phyloP scores from a whole-genome alignment of 1,284 basidiomycete genomes.

The Trametes polyzona region DNA sequence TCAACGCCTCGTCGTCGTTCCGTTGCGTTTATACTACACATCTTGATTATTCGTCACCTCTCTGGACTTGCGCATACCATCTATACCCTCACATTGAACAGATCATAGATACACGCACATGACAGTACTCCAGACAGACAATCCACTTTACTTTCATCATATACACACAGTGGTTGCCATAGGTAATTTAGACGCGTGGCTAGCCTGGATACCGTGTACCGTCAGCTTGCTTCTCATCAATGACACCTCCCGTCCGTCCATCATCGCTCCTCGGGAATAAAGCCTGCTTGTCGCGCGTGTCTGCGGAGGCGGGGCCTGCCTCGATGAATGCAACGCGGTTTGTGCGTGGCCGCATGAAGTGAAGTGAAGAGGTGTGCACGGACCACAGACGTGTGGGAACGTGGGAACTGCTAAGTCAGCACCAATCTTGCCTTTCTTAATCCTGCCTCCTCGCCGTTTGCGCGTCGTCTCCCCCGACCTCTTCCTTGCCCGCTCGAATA shows the following conservation, averaged over 20 bases:
- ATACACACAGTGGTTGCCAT: too few relatives aligned
- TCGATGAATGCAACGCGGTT: conserved; percentile 9
- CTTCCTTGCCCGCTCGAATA: conserved; percentile 33
- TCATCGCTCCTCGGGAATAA: neutral
- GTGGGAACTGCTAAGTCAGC: conserved; percentile 41
- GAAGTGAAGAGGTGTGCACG: conserved; percentile 23
- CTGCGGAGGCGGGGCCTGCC: neutral
- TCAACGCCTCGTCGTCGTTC: too few relatives aligned
- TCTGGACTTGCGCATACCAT: too few relatives aligned
- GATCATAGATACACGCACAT: too few relatives aligned
- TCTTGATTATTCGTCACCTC: too few relatives aligned
- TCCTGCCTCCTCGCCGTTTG: conserved; percentile 29
- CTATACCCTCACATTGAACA: too few relatives aligned
- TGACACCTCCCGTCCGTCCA: neutral
- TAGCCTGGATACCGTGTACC: too few relatives aligned
- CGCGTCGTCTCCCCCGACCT: conserved; percentile 39
- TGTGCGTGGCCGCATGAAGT: conserved; percentile 19
- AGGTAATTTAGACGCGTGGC: too few relatives aligned
- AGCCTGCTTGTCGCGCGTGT: neutral
- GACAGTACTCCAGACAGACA: too few relatives aligned
- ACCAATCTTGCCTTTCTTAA: conserved; percentile 33
- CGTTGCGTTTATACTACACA: too few relatives aligned
- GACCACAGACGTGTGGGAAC: conserved; percentile 19
- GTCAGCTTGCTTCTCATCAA: neutral
- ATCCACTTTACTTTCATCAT: too few relatives aligned